Conservation (phyloP, 2,329 filamentous ascomycete species). For the Talaromyces sp. region DNA sequence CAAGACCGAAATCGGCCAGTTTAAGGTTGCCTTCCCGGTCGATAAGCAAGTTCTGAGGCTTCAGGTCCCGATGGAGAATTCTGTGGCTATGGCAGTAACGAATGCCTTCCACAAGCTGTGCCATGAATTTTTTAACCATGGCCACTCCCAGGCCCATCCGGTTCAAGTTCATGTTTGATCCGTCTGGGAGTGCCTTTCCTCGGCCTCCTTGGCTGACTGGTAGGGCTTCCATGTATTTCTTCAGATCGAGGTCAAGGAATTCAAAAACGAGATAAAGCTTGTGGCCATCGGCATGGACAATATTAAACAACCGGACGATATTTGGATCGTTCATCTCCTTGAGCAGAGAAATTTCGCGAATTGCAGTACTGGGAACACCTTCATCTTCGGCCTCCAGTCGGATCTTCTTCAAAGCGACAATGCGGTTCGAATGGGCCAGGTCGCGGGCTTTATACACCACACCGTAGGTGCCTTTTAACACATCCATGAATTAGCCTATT, state of each 20-base stretch:
- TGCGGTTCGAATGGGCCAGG: constrained; percentile 73
- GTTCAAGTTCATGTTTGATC: constrained; percentile 59
- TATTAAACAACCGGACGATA: constrained; percentile 83
- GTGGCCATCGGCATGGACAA: constrained; percentile 89
- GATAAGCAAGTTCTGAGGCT: constrained; percentile 87
- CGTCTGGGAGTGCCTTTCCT: constrained; percentile 79
- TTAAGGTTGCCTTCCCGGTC: constrained; percentile 84
- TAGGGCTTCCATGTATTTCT: constrained; percentile 93
- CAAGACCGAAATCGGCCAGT: constrained; percentile 84
- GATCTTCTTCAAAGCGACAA: constrained; percentile 93
- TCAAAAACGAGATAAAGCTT: constrained; percentile 93
- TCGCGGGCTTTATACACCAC: constrained; percentile 94
- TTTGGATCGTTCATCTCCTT: constrained; percentile 93
- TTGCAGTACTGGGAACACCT: constrained; percentile 85
- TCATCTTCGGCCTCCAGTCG: constrained; percentile 93
- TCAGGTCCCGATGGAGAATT: constrained; percentile 81
- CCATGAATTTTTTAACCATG: constrained; percentile 92
- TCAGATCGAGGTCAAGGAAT: constrained; percentile 84
- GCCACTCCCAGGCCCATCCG: constrained; percentile 68
- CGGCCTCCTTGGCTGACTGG: constrained; percentile 79
- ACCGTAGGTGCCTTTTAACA: constrained; percentile 72
- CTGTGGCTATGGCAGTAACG: constrained; percentile 86
- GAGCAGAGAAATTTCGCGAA: constrained; percentile 87
- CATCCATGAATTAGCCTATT: constrained; percentile 8
- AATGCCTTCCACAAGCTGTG: constrained; percentile 77